Percentiles rank a stretch among this genome's conserved stretches.
Conservation (phyloP, 345 rosid species). For the Clarkia xantiana region DNA sequence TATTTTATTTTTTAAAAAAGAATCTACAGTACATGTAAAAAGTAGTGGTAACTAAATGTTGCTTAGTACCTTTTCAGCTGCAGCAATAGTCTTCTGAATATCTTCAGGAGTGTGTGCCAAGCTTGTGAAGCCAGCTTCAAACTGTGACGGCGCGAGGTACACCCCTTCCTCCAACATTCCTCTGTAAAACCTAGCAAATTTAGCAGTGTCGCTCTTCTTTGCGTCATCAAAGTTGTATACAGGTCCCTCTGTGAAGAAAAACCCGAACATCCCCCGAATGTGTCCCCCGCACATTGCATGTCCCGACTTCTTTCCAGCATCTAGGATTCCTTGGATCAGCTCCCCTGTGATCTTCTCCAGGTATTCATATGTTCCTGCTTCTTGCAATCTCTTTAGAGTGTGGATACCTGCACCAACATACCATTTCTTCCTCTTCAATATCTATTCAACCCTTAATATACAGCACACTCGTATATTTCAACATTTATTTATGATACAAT, state of each 20-base stretch:
- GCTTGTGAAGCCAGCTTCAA: conserved; percentile 94
- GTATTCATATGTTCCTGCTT: conserved; percentile 70
- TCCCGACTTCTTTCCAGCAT: conserved; percentile 71
- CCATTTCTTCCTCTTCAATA: no score
- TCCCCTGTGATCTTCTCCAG: conserved; percentile 58
- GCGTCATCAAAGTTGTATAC: conserved; percentile 69
- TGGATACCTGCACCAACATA: conserved; percentile 33
- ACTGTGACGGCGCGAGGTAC: conserved; percentile 94
- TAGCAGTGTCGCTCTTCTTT: conserved; percentile 64
- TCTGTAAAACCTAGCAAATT: conserved; percentile 57
- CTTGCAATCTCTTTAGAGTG: conserved; percentile 52
- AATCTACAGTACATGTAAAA: no score
- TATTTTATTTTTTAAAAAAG: no score
- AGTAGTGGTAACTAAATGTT: conserved; percentile 25
- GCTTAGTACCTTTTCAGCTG: conserved; percentile 63
- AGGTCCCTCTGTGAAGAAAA: conserved; percentile 87
- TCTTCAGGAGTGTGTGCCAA: conserved; percentile 74
- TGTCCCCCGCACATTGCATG: conserved; percentile 80
- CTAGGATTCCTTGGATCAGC: conserved; percentile 52
- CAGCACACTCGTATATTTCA: no score
- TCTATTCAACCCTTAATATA: no score
- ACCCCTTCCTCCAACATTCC: conserved; percentile 95
- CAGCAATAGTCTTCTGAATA: conserved; percentile 55
- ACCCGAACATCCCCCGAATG: conserved; percentile 85
- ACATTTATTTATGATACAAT: no score